These are phyloP conservation scores for Cerioporus squamosus DNA, from an alignment of 1,284 basidiomycete species.

Conservation along the genomic window DNA sequence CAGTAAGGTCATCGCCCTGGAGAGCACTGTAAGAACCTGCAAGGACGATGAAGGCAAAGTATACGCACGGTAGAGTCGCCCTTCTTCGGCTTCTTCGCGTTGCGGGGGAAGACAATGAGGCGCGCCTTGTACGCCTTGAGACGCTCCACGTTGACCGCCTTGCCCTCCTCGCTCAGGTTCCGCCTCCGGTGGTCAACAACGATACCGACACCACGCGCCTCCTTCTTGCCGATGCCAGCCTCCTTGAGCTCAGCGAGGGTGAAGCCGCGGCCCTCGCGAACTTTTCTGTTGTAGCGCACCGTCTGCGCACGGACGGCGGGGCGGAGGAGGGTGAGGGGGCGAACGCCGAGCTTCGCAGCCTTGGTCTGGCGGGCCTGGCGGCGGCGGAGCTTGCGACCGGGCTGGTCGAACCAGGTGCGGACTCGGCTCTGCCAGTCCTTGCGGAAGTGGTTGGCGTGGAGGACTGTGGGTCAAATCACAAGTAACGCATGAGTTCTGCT, in stretches of 20 bases:
- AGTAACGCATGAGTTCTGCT: not conserved
- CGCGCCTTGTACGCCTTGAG: constrained; percentile 92
- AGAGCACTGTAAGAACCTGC: constrained; percentile 7
- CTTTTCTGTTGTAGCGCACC: constrained; percentile 98
- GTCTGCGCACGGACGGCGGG: constrained; percentile 98
- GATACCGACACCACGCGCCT: constrained; percentile 92
- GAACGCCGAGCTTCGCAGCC: constrained; percentile 90
- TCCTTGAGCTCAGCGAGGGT: constrained; percentile 93
- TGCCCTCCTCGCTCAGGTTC: constrained; percentile 97
- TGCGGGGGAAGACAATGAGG: constrained; percentile 94
- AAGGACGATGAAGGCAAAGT: not conserved
- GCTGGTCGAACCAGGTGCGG: constrained; percentile 99
- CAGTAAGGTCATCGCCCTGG: constrained; percentile 85
- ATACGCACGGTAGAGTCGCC: constrained; percentile 85
- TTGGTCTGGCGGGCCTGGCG: constrained; percentile 93
- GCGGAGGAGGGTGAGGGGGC: constrained; percentile 91
- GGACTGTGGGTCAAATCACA: constrained; percentile 54
- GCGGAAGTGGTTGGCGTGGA: constrained; percentile 95
- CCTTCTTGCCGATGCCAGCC: constrained; percentile 94
- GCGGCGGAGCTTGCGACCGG: constrained; percentile 96
- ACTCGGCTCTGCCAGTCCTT: constrained; percentile 98
- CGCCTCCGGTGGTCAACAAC: constrained; percentile 97
- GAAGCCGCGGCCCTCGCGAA: constrained; percentile 98
- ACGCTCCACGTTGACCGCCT: constrained; percentile 94
- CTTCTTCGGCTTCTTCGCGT: constrained; percentile 95